Evolutionary conservation across 2,329 filamentous ascomycete genomes (phyloP).

Genomic region (Aspergillus caelatus): DNA sequence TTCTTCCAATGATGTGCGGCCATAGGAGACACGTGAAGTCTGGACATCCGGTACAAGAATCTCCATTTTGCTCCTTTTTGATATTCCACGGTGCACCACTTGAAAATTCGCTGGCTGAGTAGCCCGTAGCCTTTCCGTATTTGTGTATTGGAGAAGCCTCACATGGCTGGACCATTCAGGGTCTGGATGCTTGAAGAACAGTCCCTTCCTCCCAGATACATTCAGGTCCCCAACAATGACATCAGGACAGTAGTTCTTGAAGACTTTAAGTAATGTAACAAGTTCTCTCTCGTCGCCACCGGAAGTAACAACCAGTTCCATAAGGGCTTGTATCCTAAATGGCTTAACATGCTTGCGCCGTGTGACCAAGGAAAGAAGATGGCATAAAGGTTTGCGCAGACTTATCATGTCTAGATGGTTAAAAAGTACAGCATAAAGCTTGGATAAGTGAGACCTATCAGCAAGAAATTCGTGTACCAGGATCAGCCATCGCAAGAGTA

Average conservation of each 20-base stretch:
- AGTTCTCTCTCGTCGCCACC: constrained; percentile 73
- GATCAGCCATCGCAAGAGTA: constrained; percentile 76
- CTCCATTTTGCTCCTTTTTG: constrained; percentile 54
- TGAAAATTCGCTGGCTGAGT: constrained; percentile 61
- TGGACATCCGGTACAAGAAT: constrained; percentile 68
- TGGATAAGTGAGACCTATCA: constrained; percentile 64
- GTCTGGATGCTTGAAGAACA: constrained; percentile 67
- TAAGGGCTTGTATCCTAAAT: constrained; percentile 76
- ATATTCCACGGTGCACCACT: constrained; percentile 58
- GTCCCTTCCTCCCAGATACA: constrained; percentile 38
- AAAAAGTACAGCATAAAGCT: constrained; percentile 75
- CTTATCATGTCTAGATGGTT: constrained; percentile 80
- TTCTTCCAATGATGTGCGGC: constrained; percentile 66
- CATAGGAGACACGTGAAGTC: constrained; percentile 72
- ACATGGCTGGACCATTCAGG: constrained; percentile 72
- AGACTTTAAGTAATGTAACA: constrained; percentile 75
- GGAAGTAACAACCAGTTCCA: constrained; percentile 52
- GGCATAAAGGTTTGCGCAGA: constrained; percentile 70
- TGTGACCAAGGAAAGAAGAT: constrained; percentile 77
- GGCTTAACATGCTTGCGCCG: constrained; percentile 80
- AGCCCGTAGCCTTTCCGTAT: constrained; percentile 45
- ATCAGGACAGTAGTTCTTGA: constrained; percentile 88
- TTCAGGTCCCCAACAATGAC: constrained; percentile 75
- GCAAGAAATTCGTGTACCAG: constrained; percentile 74
- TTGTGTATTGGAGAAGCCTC: constrained; percentile 66